A percentile compares a stretch with the other conserved stretches of the same genome.
These are phyloP conservation scores for Candida morakotiae DNA, from an alignment of 805 yeast genomes.

Conservation along the genomic window DNA sequence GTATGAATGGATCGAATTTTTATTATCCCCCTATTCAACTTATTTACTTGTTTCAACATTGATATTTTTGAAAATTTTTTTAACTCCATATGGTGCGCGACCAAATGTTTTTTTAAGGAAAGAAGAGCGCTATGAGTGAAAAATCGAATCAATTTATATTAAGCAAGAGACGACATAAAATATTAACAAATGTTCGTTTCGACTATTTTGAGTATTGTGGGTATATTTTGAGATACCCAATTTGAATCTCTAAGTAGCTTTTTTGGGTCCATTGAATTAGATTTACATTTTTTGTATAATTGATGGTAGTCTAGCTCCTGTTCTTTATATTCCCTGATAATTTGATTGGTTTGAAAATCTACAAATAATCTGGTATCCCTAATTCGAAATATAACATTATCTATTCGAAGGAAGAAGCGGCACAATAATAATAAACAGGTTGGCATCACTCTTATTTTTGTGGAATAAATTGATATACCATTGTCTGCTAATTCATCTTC, in stretches of 20 bases:
- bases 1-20: conserved; percentile 47
- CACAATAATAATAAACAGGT: conserved; percentile 68
- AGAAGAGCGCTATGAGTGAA: background rate
- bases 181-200: too few relatives aligned
- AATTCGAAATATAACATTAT: conserved; percentile 79
- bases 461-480: conserved; percentile 76
- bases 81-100: background rate
- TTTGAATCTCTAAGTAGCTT: conserved; percentile 64
- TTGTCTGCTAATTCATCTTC: conserved; percentile 98
- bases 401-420: conserved; percentile 83
- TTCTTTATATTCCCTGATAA: conserved; percentile 74
- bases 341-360: conserved; percentile 60
- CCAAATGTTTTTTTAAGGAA: background rate
- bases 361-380: conserved; percentile 82
- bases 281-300: conserved; percentile 21
- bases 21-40: background rate
- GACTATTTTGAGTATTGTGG: conserved; percentile 24
- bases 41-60: conserved; percentile 1
- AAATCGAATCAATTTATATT: too few relatives aligned
- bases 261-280: conserved; percentile 31
- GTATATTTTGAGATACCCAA: conserved; percentile 65
- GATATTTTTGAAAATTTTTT: conserved; percentile 1
- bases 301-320: conserved; percentile 41
- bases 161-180: too few relatives aligned
- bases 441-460: conserved; percentile 87